Evolutionary conservation across 768 basidiomycete genomes (phyloP).

Genomic region (Pleurotus giganteus): DNA sequence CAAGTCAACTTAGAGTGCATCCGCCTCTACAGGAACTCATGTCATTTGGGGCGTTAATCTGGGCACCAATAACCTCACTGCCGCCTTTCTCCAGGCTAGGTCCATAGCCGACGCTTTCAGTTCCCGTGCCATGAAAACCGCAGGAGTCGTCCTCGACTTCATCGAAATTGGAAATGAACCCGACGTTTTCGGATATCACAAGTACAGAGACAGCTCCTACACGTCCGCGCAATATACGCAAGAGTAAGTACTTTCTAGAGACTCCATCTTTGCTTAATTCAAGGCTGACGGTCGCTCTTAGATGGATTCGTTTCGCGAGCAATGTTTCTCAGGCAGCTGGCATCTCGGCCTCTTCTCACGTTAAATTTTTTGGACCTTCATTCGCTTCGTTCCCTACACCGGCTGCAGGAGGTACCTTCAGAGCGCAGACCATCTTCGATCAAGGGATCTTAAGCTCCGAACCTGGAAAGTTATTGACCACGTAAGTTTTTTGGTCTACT

Average conservation of each 20-base stretch:
- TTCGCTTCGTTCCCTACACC: conserved; percentile 51
- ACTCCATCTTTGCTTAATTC: not conserved
- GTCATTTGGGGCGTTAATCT: conserved; percentile 71
- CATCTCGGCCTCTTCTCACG: conserved; percentile 33
- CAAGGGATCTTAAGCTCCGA: conserved; percentile 46
- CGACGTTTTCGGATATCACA: conserved; percentile 50
- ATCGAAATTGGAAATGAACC: conserved; percentile 65
- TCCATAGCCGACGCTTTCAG: conserved; percentile 49
- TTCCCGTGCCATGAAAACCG: conserved; percentile 32
- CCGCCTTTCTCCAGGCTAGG: conserved; percentile 43
- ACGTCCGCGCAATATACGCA: conserved; percentile 42
- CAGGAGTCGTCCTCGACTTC: conserved; percentile 49
- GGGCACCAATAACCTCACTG: conserved; percentile 48
- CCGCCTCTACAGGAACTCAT: conserved; percentile 18
- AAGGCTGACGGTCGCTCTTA: too few relatives aligned
- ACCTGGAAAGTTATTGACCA: conserved; percentile 50
- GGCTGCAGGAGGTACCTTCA: conserved; percentile 48
- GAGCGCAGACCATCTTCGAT: conserved; percentile 57
- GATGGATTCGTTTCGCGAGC: conserved; percentile 53
- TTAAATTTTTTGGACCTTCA: conserved; percentile 46
- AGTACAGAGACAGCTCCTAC: conserved; percentile 35
- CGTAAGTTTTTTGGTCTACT: conserved; percentile 30
- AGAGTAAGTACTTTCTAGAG: conserved; percentile 43
- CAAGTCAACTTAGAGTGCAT: not conserved
- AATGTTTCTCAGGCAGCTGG: conserved; percentile 42